Evolutionary conservation across 2,329 filamentous ascomycete genomes (phyloP).

Genomic region (Trichoderma koningiopsis): DNA sequence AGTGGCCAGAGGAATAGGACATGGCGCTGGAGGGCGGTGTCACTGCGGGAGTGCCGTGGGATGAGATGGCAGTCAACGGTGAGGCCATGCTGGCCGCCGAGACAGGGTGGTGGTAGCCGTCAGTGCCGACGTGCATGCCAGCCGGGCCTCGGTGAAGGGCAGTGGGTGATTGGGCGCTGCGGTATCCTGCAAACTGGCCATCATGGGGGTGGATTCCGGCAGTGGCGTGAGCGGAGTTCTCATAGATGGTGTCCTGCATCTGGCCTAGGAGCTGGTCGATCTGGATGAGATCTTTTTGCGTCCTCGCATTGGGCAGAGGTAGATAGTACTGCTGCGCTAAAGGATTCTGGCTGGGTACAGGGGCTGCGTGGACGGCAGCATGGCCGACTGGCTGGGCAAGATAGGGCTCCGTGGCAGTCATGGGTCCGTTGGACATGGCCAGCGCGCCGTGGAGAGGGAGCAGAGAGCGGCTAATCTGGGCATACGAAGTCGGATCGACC

Average conservation of each 20-base stretch:
- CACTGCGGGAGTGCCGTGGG: constrained; percentile 72
- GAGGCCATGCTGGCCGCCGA: constrained; percentile 62
- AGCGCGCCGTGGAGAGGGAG: constrained; percentile 76
- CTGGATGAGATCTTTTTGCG: constrained; percentile 90
- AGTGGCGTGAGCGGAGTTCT: constrained; percentile 81
- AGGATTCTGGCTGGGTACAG: constrained; percentile 59
- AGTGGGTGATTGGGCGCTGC: constrained; percentile 58
- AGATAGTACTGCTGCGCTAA: constrained; percentile 78
- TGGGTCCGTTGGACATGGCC: constrained; percentile 58
- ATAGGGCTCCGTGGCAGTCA: constrained; percentile 50
- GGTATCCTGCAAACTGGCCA: constrained; percentile 61
- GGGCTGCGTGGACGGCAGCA: constrained; percentile 57
- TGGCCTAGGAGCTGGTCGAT: constrained; percentile 95
- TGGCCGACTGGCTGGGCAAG: constrained; percentile 48
- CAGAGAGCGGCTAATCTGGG: constrained; percentile 86
- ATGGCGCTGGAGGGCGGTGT: constrained; percentile 75
- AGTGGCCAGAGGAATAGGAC: constrained; percentile 78
- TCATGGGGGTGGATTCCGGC: constrained; percentile 77
- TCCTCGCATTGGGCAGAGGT: constrained; percentile 82
- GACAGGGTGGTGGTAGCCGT: constrained; percentile 44
- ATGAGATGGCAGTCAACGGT: constrained; percentile 60
- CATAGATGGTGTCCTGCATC: constrained; percentile 94
- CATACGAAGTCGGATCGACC: constrained; percentile 86
- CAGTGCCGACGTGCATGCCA: constrained; percentile 40
- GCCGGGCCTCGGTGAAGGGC: constrained; percentile 43